phyloP scores from a whole-genome alignment of 1,284 basidiomycete species.

The Mycena citricolor region DNA sequence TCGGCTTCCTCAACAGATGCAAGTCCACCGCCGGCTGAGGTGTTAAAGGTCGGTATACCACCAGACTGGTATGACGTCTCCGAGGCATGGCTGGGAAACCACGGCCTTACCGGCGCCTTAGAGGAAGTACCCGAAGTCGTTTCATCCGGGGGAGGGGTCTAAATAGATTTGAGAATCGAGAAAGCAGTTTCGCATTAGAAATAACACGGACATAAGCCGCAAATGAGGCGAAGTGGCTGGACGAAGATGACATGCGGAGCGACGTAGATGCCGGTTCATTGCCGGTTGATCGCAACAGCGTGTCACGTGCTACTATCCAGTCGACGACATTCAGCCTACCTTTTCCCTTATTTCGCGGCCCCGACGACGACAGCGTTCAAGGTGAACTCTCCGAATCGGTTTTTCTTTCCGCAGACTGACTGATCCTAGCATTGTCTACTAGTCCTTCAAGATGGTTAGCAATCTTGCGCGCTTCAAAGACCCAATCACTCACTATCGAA shows the following conservation, averaged over 20 bases:
- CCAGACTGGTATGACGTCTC: slow-evolving; percentile 70
- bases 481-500: slow-evolving; percentile 5
- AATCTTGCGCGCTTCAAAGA: neutral
- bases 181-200: slow-evolving; percentile 1
- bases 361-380: slow-evolving; percentile 18
- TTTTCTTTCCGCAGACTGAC: neutral
- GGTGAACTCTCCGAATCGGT: slow-evolving; percentile 1
- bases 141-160: slow-evolving; percentile 66
- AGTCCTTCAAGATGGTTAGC: slow-evolving; percentile 23
- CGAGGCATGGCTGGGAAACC: slow-evolving; percentile 52
- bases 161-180: slow-evolving; percentile 13
- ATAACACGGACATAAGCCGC: slow-evolving; percentile 52
- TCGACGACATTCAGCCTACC: neutral
- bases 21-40: slow-evolving; percentile 42
- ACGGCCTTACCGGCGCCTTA: slow-evolving; percentile 42
- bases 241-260: slow-evolving; percentile 20
- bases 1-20: slow-evolving; percentile 45
- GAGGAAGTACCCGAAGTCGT: slow-evolving; percentile 34
- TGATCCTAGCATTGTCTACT: slow-evolving; percentile 9
- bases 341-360: slow-evolving; percentile 10
- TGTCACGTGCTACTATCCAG: slow-evolving; percentile 11
- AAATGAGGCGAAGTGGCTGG: slow-evolving; percentile 39
- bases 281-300: too few relatives aligned
- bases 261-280: slow-evolving; percentile 6
- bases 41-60: slow-evolving; percentile 57